Conservation (phyloP, 2,329 filamentous ascomycete species). For the Whalleya microplaca region DNA sequence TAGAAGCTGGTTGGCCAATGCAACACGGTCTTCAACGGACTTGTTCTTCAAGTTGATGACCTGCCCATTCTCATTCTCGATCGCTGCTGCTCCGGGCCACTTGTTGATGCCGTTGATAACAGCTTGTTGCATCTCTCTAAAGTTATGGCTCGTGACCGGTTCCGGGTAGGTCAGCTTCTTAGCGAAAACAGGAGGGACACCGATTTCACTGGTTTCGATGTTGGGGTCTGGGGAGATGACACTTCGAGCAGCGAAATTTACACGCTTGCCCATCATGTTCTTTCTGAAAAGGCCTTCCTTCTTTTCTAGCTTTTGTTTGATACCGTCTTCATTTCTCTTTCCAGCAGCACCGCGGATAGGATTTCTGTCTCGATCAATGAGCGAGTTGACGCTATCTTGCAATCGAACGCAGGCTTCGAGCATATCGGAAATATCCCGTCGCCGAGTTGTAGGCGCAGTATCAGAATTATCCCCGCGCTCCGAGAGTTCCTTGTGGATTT, state of each 20-base stretch:
- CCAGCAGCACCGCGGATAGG: slow-evolving; percentile 78
- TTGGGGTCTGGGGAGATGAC: slow-evolving; percentile 98
- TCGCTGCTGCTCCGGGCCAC: slow-evolving; percentile 92
- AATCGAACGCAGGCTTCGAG: slow-evolving; percentile 82
- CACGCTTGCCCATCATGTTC: slow-evolving; percentile 99
- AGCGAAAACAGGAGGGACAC: slow-evolving; percentile 96
- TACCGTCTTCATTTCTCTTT: slow-evolving; percentile 83
- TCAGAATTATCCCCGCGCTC: slow-evolving; percentile 45
- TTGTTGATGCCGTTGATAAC: slow-evolving; percentile 93
- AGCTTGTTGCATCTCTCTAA: slow-evolving; percentile 91
- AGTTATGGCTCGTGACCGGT: slow-evolving; percentile 96
- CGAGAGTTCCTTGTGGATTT: slow-evolving; percentile 72
- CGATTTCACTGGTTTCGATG: slow-evolving; percentile 98
- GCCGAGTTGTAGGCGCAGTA: slow-evolving; percentile 43
- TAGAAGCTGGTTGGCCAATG: slow-evolving; percentile 89
- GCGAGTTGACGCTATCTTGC: slow-evolving; percentile 88
- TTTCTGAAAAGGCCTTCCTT: slow-evolving; percentile 98
- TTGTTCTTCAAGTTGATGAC: slow-evolving; percentile 87
- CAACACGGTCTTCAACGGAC: slow-evolving; percentile 82
- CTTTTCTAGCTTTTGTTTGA: slow-evolving; percentile 98
- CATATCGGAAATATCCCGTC: slow-evolving; percentile 72
- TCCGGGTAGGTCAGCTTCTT: slow-evolving; percentile 96
- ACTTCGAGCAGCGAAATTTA: slow-evolving; percentile 96
- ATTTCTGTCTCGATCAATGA: slow-evolving; percentile 89
- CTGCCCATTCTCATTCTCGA: slow-evolving; percentile 94